A percentile compares a stretch with the other conserved stretches of the same genome.
phyloP scores from a whole-genome alignment of 805 yeast species.

The Pichia membranifaciens region DNA sequence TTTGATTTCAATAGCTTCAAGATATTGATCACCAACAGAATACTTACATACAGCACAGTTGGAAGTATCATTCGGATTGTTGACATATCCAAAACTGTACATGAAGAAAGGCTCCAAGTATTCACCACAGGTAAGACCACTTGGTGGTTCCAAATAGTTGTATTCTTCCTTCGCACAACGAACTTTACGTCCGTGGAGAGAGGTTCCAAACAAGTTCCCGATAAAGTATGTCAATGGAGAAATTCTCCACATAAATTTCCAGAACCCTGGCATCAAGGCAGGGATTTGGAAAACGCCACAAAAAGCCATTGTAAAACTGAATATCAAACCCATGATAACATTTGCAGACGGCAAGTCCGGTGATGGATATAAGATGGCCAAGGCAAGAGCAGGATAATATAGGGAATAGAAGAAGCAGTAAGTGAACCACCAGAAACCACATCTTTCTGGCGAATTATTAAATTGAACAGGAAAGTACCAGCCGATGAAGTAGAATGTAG shows the following conservation, averaged over 20 bases:
- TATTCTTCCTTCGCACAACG: constrained; percentile 45
- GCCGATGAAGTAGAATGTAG: constrained; percentile 42
- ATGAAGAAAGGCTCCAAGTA: constrained; percentile 40
- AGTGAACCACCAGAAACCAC: constrained; percentile 42
- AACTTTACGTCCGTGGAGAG: constrained; percentile 46
- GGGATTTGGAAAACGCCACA: constrained; percentile 64
- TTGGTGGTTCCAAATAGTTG: constrained; percentile 46
- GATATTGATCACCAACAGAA: constrained; percentile 41
- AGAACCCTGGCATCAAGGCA: constrained; percentile 64
- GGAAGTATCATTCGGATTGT: constrained; percentile 43
- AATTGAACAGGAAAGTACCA: constrained; percentile 35
- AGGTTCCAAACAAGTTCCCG: constrained; percentile 43
- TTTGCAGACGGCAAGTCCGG: constrained; percentile 66
- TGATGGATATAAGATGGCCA: constrained; percentile 50
- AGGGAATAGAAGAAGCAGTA: constrained; percentile 37
- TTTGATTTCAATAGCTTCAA: constrained; percentile 37
- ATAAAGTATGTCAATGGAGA: constrained; percentile 72
- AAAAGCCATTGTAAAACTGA: constrained; percentile 56
- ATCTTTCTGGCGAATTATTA: constrained; percentile 31
- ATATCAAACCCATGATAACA: constrained; percentile 49
- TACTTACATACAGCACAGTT: constrained; percentile 47
- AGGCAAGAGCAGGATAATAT: constrained; percentile 44
- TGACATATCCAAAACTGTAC: constrained; percentile 48
- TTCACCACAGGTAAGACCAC: constrained; percentile 58
- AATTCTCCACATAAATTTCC: constrained; percentile 76